Evolutionary conservation across 768 basidiomycete genomes (phyloP), one percentile per base, ranked within the genome.

Genomic region (Clitopilus passeckerianus): DNA sequence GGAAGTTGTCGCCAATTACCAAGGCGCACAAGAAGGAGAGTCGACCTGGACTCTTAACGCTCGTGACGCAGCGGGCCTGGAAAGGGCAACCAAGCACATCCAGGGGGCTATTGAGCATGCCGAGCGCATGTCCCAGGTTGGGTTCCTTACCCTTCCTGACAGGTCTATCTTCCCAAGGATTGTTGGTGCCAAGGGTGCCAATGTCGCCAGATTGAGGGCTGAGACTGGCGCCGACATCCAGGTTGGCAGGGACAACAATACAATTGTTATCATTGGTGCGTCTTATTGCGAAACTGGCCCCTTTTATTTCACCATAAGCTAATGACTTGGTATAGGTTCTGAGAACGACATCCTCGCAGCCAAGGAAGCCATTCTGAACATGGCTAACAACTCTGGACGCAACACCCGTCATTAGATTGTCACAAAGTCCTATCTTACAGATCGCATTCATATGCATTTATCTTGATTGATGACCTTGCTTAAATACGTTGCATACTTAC

Each of bases 191-290:
- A 96, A 95, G 75, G 95, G 95, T 57, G 78, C 93, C 24, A 98
- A 93, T 65, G 91, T 98, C 55, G 81, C 89, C 56, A 89, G 95
- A 54, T 81, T 98, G 56, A 86, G 95, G 58, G 83, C 82, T 56
- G 93, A 94, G 74, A 96, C 91, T 56, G 91, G 93, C 43, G 90
- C 95, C 57, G 93, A 96, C 68, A 94, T 98, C 66, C 91, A 85
- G 44, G 92, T 98, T 57, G 86, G 92, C 71, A 86, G 91, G 63
- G 94, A 95, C 62, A 90, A 90, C 68, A 91, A 80, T 71, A 87
- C 86, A 30, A 95, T 97, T 66, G 84, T 90, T 63, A 89, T 98
- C 68, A 85, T 89, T 54, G 95, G 93, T 93, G 67, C 63, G 87
- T 76, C 5, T 30, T 57, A 30, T 56, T 24, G 18, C 30, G 44